Evolutionary conservation across 2,329 filamentous ascomycete species (phyloP), one percentile per base, ranked within the genome.

Genomic region (Nemania bipapillata): DNA sequence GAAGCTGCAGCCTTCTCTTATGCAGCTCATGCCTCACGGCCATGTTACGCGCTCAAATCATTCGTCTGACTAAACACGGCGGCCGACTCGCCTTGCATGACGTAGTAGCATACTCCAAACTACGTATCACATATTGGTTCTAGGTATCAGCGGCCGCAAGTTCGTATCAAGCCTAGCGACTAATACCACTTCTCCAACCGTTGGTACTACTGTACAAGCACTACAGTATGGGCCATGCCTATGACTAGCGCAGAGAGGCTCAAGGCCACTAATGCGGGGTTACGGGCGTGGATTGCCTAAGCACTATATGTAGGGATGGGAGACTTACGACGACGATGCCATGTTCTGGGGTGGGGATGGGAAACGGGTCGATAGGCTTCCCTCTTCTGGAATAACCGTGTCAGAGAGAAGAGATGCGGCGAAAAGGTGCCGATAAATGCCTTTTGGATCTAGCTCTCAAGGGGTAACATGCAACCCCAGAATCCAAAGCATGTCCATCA

Each of bases 251-350:
- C 50, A 47, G 24, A 45, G 24, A 28, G 47, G 50, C 50, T 40
- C 37, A 30, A 57, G 40, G 56, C 55, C 60, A 70, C 67, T 12
- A 60, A 67, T 70, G 66, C 63, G 67, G 67, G 67, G 64, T 67
- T 52, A 42, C 22, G 49, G 53, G 32, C 40, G 30, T 12, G 30
- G n/a, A n/a, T n/a, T n/a, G n/a, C n/a, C n/a, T n/a, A 12, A 42
- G 37, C 4, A 42, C 37, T 42, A 12, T 42, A 42, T 17, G 11
- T 42, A 42, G 15, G 37, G 37, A 24, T 45, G 55, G 52, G 50
- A 63, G 22, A 47, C 37, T 11, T 42, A 55, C 47, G 47, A 63
- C 47, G 37, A 54, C 49, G 65, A 69, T 35, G 57, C 49, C 55
- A 26, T 47, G 11, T 20, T 56, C 37, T 22, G 15, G 20, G 8